phyloP scores from a whole-genome alignment of 2,329 filamentous ascomycete genomes.

The Penicillium sclerotigenum region DNA sequence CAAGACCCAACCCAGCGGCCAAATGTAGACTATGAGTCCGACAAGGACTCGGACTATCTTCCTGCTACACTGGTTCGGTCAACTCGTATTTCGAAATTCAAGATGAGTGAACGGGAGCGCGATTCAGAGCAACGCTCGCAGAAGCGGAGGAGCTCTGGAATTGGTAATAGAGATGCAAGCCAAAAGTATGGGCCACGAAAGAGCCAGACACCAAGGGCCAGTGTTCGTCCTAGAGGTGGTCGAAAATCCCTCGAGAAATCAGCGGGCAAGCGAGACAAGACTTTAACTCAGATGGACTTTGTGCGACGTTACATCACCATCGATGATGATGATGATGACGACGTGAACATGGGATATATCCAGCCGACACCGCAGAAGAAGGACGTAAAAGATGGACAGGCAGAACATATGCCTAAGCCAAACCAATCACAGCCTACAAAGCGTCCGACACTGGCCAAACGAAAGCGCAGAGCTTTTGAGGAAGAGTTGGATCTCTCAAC shows the following conservation, averaged over 20 bases:
- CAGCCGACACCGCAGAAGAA: conserved; percentile 23
- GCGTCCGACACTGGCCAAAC: conserved; percentile 6
- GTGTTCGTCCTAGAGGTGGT: conserved; percentile 16
- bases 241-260: conserved; percentile 25
- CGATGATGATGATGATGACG: conserved; percentile 35
- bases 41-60: conserved; percentile 23
- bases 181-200: conserved; percentile 13
- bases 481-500: conserved; percentile 23
- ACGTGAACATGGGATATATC: conserved; percentile 34
- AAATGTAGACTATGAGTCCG: conserved; percentile 26
- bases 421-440: neutral
- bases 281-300: conserved; percentile 45
- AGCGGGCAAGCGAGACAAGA: conserved; percentile 33
- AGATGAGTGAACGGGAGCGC: conserved; percentile 4
- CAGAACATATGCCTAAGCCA: neutral
- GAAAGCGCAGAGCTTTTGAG: conserved; percentile 14
- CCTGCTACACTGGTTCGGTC: conserved; percentile 13
- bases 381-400: neutral
- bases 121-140: conserved; percentile 9
- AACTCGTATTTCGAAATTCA: conserved; percentile 10
- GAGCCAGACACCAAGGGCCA: conserved; percentile 22
- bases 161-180: neutral
- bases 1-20: conserved; percentile 20
- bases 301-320: conserved; percentile 36
- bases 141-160: conserved; percentile 16